Percentiles rank a stretch among this genome's conserved stretches.
These are phyloP conservation scores for Hibiscus syriacus DNA, from an alignment of 345 rosid species.

Conservation along the genomic window DNA sequence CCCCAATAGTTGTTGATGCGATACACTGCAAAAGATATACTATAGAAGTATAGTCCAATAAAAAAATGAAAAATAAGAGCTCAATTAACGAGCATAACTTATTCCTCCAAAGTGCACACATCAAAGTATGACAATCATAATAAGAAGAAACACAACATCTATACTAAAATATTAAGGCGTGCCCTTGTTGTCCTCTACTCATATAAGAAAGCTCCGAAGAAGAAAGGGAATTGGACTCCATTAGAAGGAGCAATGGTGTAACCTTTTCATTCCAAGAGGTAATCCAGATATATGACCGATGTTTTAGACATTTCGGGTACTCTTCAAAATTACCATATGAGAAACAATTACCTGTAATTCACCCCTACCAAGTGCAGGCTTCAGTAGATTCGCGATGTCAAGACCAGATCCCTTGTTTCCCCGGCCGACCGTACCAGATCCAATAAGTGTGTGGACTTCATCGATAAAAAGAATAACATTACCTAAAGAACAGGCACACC, in stretches of 20 bases:
- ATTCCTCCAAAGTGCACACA: neutral
- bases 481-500: constrained; percentile 41
- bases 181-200: neutral
- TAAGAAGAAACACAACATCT: neutral
- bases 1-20: constrained; percentile 89
- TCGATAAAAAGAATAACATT: constrained; percentile 82
- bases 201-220: neutral
- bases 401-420: constrained; percentile 94
- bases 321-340: neutral
- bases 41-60: constrained; percentile 7
- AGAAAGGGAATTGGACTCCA: neutral
- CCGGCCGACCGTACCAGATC: constrained; percentile 84
- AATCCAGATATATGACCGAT: neutral
- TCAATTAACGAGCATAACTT: constrained; percentile 1
- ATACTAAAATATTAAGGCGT: neutral
- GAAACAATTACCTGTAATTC: constrained; percentile 64
- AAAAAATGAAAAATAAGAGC: constrained; percentile 4
- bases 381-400: constrained; percentile 89
- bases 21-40: constrained; percentile 75
- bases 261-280: neutral
- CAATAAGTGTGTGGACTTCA: constrained; percentile 91
- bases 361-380: constrained; percentile 94
- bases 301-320: neutral
- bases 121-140: neutral
- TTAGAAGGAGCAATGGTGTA: neutral